Base-by-base conservation (phyloP, 2,329 filamentous ascomycete genomes). In the Botryotinia globosa region DNA sequence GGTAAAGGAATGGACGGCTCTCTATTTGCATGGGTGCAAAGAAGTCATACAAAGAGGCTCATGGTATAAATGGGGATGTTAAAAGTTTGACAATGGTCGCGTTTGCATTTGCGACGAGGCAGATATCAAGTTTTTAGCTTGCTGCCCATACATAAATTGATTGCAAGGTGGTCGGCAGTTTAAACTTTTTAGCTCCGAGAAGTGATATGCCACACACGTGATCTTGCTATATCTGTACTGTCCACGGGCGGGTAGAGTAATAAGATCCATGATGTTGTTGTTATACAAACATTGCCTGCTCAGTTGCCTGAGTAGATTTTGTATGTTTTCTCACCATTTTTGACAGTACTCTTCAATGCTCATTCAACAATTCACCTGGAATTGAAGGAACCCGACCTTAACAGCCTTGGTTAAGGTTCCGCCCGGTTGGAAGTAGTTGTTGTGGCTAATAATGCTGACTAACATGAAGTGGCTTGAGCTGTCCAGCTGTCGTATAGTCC, bases 1-100 rank as follows among this genome's bases (percentile, higher is more conserved):
- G 37, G 70, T 68, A 72, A 71, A 72, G 10, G 70, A 72, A 68
- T 48, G 70, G 70, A 72, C 63, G 54, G 51, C 70, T 29, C 70
- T 68, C 48, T 68, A 59, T 25, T 34, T 68, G 63, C 54, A 72
- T 72, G 63, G 42, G 51, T 48, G 29, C 37, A 48, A 42, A 45
- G 25, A 61, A 8, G 51, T 68, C 70, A 72, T 68, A 61, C 34
- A 68, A 68, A 29, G 70, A 68, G 63, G 63, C 63, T 44, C 70
- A 72, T 72, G 16, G 32, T 42, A 61, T 56, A 32, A 59, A 59
- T 68, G 42, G n/a, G 39, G 48, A 68, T 61, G 22, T 59, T 67
- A 25, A 22, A 25, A n/a, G 48, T 56, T 67, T 67, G 9, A 51
- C 44, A 68, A 59, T 59, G 45, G 48, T 67, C 51, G 70, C 54